These are phyloP conservation scores for Gloeostereum incarnatum DNA, from an alignment of 768 basidiomycete species.

Conservation along the genomic window DNA sequence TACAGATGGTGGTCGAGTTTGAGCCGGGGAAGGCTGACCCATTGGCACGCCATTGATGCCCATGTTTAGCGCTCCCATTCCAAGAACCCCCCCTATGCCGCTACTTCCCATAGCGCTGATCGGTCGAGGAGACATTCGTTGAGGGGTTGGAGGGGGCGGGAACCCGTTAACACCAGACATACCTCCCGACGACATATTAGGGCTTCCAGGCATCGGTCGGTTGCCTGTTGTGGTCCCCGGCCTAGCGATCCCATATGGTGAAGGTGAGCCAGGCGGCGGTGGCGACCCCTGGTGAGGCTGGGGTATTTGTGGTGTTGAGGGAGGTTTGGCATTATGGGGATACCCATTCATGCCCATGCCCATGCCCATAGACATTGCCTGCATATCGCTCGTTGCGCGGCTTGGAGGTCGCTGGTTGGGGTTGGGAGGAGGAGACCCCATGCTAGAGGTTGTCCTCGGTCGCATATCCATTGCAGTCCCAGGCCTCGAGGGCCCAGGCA, in stretches of 20 bases:
- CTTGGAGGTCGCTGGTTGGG: constrained; percentile 5
- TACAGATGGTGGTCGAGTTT: background rate
- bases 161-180: too few relatives aligned
- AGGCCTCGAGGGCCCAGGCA: constrained; percentile 1
- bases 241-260: background rate
- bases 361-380: constrained; percentile 5
- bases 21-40: background rate
- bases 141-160: too few relatives aligned
- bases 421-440: background rate
- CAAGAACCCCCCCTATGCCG: too few relatives aligned
- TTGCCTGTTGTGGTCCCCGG: too few relatives aligned
- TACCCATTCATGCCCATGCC: background rate
- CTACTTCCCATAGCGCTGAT: too few relatives aligned
- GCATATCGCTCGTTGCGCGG: constrained; percentile 3
- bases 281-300: background rate
- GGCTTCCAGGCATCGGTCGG: too few relatives aligned
- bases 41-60: too few relatives aligned
- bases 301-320: background rate
- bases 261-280: background rate
- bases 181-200: too few relatives aligned
- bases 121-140: too few relatives aligned
- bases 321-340: background rate
- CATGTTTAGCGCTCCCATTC: too few relatives aligned
- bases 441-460: background rate
- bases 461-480: constrained; percentile 7